Evolutionary conservation across 2,329 filamentous ascomycete species (phyloP).

Genomic region (Orbilia ellipsospora): DNA sequence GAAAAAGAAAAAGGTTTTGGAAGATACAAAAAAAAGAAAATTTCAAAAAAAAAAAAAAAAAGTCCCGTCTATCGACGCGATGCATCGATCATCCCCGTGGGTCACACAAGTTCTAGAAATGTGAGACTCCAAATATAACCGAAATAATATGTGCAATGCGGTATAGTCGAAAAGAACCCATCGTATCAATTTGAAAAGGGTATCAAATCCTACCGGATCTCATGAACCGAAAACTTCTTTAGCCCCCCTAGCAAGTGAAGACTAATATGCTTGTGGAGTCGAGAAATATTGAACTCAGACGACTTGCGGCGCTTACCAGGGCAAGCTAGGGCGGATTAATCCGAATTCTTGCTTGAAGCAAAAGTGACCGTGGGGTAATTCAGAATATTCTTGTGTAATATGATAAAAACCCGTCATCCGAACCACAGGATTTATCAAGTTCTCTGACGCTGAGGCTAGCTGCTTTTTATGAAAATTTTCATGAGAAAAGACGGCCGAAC

Average conservation of each 20-base stretch:
- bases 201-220: too few relatives aligned
- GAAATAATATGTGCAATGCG: neutral
- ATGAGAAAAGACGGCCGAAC: slow-evolving; percentile 46
- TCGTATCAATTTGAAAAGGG: too few relatives aligned
- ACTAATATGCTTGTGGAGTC: neutral
- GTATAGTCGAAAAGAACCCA: neutral
- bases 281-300: slow-evolving; percentile 11
- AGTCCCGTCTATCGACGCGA: neutral
- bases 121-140: slow-evolving; percentile 1
- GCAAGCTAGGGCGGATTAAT: neutral
- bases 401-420: slow-evolving; percentile 14
- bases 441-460: slow-evolving; percentile 11
- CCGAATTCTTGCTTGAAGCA: too few relatives aligned
- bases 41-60: neutral
- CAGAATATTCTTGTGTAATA: too few relatives aligned
- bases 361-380: too few relatives aligned
- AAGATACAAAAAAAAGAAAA: neutral
- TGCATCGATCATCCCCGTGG: too few relatives aligned
- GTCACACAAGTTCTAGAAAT: neutral
- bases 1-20: neutral
- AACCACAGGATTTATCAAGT: too few relatives aligned
- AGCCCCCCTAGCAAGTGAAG: too few relatives aligned
- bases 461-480: slow-evolving; percentile 24
- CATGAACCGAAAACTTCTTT: too few relatives aligned
- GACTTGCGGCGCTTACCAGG: slow-evolving; percentile 18